Evolutionary conservation across 139 green algal genomes (phyloP), one percentile per base, ranked within the genome.

Genomic region (Chlorokybus atmophyticus): DNA sequence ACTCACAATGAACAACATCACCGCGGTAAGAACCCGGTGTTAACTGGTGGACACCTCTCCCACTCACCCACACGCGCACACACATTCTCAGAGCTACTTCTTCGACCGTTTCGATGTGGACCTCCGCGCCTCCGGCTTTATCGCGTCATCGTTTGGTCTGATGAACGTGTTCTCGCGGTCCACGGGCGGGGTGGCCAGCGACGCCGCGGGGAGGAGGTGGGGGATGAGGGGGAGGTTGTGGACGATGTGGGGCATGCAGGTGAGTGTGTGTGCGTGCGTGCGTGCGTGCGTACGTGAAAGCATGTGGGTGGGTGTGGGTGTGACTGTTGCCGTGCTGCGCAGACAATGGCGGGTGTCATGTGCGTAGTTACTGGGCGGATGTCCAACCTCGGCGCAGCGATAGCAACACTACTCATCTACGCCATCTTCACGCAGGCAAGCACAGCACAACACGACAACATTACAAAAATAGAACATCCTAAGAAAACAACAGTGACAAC

Each of bases 151-250:
- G 40, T 69, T 69, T 24, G 61, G 61, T 29, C 59, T 94, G 17
- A 82, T 88, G 72, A 97, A 97, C 78, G 55, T 97, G 35, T 84
- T 91, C 74, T 80, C 80, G 0, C 75, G 90, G 21, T 79, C 87
- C 3, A 17, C n/a, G n/a, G 61, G 90, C 21, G 85, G 85, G 29
- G 35, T 83, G 4, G 31, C 62, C 0, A 89, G 82, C 8, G 85
- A 93, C 57, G 10, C 76, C 17, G 1, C 29, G 14, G 48, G 65
- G 31, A 38, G 52, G 27, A 30, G 40, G 41, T 71, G 80, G 6
- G 79, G 83, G 40, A 89, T 89, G 75, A 67, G 81, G 19, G 83
- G 83, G 23, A 69, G 85, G 2, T 27, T 93, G 2, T 88, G 77
- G 78, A 40, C 23, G 8, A 69, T 93, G 8, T 93, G 76, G 70